Percentiles rank a stretch among this genome's conserved stretches.
phyloP scores from a whole-genome alignment of 257 asterid species.

The Handroanthus guayacan region DNA sequence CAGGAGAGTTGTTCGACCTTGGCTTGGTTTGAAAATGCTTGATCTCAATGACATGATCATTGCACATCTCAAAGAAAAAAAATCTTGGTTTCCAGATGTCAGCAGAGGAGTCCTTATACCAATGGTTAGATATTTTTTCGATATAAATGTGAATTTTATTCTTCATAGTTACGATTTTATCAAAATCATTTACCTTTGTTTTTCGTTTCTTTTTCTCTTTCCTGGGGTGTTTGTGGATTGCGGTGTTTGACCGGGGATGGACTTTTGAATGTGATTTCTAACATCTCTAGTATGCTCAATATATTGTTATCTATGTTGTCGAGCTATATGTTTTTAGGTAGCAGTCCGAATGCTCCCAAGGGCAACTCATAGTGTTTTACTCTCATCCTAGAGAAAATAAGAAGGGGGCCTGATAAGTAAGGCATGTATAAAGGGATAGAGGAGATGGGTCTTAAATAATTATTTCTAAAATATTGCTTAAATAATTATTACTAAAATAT shows the following conservation, averaged over 20 bases:
- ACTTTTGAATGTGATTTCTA: slow-evolving; percentile 20
- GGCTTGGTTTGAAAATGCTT: slow-evolving; percentile 94
- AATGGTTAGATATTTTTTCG: slow-evolving; percentile 58
- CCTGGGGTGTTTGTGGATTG: neutral
- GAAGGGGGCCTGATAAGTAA: too few species aligned
- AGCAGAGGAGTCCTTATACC: slow-evolving; percentile 80
- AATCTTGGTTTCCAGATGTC: slow-evolving; percentile 71
- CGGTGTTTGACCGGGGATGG: neutral
- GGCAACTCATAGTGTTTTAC: too few species aligned
- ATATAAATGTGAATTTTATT: slow-evolving; percentile 28
- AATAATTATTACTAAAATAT: neutral
- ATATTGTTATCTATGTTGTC: neutral
- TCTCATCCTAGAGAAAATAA: too few species aligned
- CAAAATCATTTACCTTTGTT: neutral
- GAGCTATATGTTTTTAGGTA: too few species aligned
- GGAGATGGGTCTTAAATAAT: too few species aligned
- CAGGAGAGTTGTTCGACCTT: slow-evolving; percentile 96
- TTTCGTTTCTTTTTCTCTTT: neutral
- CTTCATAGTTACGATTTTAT: slow-evolving; percentile 20
- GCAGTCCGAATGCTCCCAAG: too few species aligned
- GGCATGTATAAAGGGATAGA: too few species aligned
- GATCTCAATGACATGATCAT: slow-evolving; percentile 84
- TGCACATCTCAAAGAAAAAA: slow-evolving; percentile 81
- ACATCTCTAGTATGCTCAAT: slow-evolving; percentile 19
- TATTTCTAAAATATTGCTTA: too few species aligned